Evolutionary conservation across 73 alveolate species (phyloP), one percentile per base, ranked within the genome.

Genomic region (Paramecium sonneborni): DNA sequence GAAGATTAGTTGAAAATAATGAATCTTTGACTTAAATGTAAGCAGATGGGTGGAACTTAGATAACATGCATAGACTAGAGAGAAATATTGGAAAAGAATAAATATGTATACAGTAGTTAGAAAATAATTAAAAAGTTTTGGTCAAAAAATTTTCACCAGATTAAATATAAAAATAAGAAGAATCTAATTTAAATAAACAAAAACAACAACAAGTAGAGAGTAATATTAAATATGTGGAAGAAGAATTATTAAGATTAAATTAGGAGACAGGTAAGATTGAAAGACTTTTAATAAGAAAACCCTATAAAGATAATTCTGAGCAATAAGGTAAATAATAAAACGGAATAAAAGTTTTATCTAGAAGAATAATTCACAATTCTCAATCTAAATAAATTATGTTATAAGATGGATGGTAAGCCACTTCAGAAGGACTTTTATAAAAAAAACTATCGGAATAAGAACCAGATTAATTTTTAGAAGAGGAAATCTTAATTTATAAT

Each of bases 21-120:
- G 39, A 62, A 62, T 32, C 84, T 30, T 10, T 62, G 4, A 62
- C 48, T 62, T 10, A 62, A 62, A 62, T 62, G 84, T 23, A 62
- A 62, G 84, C 84, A 62, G 84, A 62, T 12, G 44, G 84, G 23
- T 62, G 84, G 84, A 7, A 26, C 84, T 32, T 62, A 7, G 26
- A 62, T 20, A 62, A 30, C 26, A 32, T 62, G 48, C 11, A 14
- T 23, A 62, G 84, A 24, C 84, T 32, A 1, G 84, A 62, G 12
- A 32, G 84, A 62, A 62, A 26, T 30, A 21, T 26, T 11, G 48
- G 48, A 26, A 62, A 14, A 11, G 84, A 32, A n/a, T 26, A 62
- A 62, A 26, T 30, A 4, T 26, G 12, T 6, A 62, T 1, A 23
- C 39, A 62, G 7, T 14, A 62, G 6, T 11, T 30, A 10, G 84